Conservation (phyloP, 2,329 filamentous ascomycete species). For the Diplodia seriata region DNA sequence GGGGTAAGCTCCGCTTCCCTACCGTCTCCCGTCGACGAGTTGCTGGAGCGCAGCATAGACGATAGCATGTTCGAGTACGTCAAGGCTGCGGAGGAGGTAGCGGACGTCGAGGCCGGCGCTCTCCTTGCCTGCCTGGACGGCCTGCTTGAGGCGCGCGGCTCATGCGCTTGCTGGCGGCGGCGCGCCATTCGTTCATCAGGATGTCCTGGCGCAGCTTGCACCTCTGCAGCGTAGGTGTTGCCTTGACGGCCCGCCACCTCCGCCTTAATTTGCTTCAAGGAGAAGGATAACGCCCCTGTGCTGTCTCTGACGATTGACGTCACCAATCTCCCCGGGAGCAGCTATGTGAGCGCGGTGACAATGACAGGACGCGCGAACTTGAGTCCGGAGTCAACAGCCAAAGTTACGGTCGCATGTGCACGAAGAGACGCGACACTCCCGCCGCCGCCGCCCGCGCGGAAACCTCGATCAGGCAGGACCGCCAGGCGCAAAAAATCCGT, state of each 20-base stretch:
- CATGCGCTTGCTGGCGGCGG: no score
- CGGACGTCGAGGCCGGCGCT: no score
- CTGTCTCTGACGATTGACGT: constrained; percentile 84
- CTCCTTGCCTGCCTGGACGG: no score
- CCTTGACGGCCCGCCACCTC: constrained; percentile 73
- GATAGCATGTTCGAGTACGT: constrained; percentile 5
- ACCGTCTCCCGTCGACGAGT: constrained; percentile 8
- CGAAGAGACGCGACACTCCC: no score
- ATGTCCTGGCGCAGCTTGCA: constrained; percentile 70
- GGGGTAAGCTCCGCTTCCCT: background rate
- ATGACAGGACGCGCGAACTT: no score
- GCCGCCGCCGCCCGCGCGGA: no score
- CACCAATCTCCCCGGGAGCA: constrained; percentile 67
- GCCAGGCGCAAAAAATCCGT: no score
- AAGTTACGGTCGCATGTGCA: no score
- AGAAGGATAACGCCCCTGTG: constrained; percentile 86
- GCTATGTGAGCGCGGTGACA: constrained; percentile 33
- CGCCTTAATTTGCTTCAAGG: constrained; percentile 87
- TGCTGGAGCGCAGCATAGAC: background rate
- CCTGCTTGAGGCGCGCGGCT: no score
- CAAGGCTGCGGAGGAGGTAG: background rate
- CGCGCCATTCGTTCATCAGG: no score
- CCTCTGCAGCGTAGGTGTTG: constrained; percentile 79
- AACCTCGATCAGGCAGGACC: no score
- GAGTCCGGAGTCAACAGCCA: no score